A percentile compares a stretch with the other conserved stretches of the same genome.
Evolutionary conservation across 1,139 yeast species (phyloP).

Genomic region (Sugiyamaella neomexicana): DNA sequence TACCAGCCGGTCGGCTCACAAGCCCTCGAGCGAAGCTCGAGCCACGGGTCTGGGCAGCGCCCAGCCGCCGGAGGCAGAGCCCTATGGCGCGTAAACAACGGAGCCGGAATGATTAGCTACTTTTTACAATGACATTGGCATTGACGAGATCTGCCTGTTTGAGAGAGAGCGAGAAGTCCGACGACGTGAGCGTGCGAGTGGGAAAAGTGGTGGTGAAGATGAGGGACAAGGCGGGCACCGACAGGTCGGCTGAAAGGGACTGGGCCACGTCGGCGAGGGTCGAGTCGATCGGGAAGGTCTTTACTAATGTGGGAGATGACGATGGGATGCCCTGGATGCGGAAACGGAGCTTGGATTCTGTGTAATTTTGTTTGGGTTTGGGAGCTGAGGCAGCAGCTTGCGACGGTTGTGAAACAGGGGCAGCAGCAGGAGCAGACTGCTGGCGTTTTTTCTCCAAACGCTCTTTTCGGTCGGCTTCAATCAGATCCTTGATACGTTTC

Average conservation of each 20-base stretch:
- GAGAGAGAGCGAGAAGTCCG: conserved; percentile 33
- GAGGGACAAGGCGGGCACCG: conserved; percentile 26
- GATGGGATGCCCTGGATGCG: conserved; percentile 32
- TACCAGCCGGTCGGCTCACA: too few relatives aligned
- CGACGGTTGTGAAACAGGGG: conserved; percentile 17
- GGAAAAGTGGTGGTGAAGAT: conserved; percentile 41
- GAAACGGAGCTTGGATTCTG: conserved; percentile 40
- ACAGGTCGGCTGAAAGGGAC: conserved; percentile 30
- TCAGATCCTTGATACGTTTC: conserved; percentile 38
- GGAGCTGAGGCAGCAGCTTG: conserved; percentile 23
- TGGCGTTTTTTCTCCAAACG: conserved; percentile 29
- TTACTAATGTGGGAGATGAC: conserved; percentile 30
- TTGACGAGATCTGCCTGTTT: conserved; percentile 38
- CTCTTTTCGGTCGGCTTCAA: conserved; percentile 42
- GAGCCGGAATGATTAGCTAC: too few relatives aligned
- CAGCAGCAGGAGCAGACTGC: conserved; percentile 14
- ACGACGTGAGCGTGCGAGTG: conserved; percentile 29
- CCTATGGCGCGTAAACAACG: too few relatives aligned
- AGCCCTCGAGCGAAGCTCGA: too few relatives aligned
- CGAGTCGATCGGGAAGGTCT: conserved; percentile 36
- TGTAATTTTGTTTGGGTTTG: conserved; percentile 28
- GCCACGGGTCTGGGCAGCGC: too few relatives aligned
- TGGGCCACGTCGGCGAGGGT: conserved; percentile 39
- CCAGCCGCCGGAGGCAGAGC: too few relatives aligned
- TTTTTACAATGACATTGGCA: conserved; percentile 32